Evolutionary conservation across 2,329 filamentous ascomycete species (phyloP), one percentile per base, ranked within the genome.

Genomic region (Orbilia oligospora): DNA sequence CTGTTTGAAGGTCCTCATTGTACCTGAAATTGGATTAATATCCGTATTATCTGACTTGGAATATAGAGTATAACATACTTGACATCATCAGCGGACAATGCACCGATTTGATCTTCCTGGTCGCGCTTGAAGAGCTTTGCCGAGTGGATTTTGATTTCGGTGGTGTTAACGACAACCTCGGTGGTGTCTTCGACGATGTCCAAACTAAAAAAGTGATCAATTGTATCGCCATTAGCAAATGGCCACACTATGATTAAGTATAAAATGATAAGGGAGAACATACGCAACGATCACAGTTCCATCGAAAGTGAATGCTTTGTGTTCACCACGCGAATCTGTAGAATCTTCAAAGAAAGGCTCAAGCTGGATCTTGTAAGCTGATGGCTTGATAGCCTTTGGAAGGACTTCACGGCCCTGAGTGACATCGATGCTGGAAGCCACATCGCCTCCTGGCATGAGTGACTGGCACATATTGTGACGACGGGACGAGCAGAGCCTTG

Each of bases 301-400:
- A 76, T 95, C 89, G 84, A 95, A 98, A 80, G 90, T 93, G 85
- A 96, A 93, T 81, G 91, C 94, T 20, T 61, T 61, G 33, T 58
- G 53, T 3, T 36, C 53, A 14, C 53, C 53, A 16, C 38, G 38
- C 3, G 38, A 9, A 41, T 41, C 38, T 16, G 38, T 41, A 9
- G 36, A 44, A 14, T 44, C 36, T 82, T 92, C 88, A 82, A 98
- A 92, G 86, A 97, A 90, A 69, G 95, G 94, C 86, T 98, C 96
- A 80, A 98, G 88, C 0, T 93, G 96, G 82, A 98, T 86, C 84
- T 97, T 90, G 86, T 98, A 98, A 86, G 98, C 94, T 46, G 88
- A 86, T n/a, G 95, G 94, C 84, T 95, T 92, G 83, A 97, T 93
- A 83, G 97, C 97, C 85, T 91, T 90, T 66, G 95, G 96, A 82